These are phyloP conservation scores for Potentilla sterilis DNA, from an alignment of 306 rosid species.

Conservation along the genomic window DNA sequence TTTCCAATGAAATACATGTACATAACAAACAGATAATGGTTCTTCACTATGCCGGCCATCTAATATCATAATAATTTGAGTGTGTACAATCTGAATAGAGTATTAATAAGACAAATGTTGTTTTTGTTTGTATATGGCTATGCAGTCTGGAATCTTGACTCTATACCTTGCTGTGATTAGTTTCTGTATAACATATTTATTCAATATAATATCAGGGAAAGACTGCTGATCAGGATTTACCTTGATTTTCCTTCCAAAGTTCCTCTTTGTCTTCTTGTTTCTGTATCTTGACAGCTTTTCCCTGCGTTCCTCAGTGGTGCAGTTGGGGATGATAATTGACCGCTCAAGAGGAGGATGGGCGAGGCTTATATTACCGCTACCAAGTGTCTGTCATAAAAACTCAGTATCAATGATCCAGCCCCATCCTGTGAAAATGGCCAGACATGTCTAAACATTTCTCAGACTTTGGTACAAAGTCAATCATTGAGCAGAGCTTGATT, in stretches of 20 bases:
- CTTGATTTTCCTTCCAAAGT: conserved; percentile 98
- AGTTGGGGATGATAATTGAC: conserved; percentile 53
- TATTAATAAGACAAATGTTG: neutral
- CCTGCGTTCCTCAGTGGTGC: conserved; percentile 71
- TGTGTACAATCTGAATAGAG: neutral
- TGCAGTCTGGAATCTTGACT: neutral
- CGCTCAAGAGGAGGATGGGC: conserved; percentile 62
- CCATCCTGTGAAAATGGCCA: conserved; percentile 40
- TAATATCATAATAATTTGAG: neutral
- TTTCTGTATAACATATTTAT: neutral
- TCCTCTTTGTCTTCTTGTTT: conserved; percentile 86
- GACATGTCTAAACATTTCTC: conserved; percentile 42
- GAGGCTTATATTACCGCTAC: conserved; percentile 47
- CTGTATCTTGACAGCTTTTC: conserved; percentile 95
- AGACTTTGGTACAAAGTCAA: conserved; percentile 25
- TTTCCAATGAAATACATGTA: neutral
- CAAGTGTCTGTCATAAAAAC: conserved; percentile 76
- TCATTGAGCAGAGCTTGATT: conserved; percentile 17
- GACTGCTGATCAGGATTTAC: conserved; percentile 28
- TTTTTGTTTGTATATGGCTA: neutral
- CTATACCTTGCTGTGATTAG: neutral
- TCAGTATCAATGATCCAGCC: conserved; percentile 44
- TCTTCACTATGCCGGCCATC: neutral
- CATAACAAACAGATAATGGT: neutral
- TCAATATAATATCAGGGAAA: neutral